A percentile compares a stretch with the other conserved stretches of the same genome.
phyloP scores from a whole-genome alignment of 2,329 filamentous ascomycete genomes.

The Apiospora saccharicola region DNA sequence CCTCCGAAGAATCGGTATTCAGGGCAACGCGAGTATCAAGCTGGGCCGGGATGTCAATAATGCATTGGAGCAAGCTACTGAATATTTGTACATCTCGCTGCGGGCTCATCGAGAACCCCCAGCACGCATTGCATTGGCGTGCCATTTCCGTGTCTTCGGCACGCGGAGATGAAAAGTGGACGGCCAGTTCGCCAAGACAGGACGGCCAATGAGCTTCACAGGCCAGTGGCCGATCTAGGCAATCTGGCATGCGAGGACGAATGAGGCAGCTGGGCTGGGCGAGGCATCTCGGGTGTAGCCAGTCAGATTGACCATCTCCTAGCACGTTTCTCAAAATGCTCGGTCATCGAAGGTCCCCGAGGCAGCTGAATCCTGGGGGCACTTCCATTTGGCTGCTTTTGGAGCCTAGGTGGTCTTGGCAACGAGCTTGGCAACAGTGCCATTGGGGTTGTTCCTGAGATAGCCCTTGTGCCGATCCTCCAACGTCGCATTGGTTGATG shows the following conservation, averaged over 20 bases:
- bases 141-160: background rate
- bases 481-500: background rate
- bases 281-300: background rate
- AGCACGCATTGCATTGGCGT: background rate
- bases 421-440: background rate
- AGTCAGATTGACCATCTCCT: background rate
- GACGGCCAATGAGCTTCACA: background rate
- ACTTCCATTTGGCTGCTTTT: background rate
- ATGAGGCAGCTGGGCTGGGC: conserved; percentile 3
- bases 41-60: background rate
- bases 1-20: background rate
- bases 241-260: conserved; percentile 2
- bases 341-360: conserved; percentile 14
- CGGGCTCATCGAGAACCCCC: background rate
- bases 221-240: background rate
- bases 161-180: conserved; percentile 21
- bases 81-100: background rate
- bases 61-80: background rate
- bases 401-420: background rate
- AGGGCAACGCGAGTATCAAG: background rate
- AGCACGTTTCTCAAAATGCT: background rate
- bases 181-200: background rate
- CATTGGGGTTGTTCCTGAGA: background rate
- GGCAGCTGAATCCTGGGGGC: background rate
- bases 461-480: background rate